Base-by-base conservation (phyloP, 306 rosid genomes). In the Comarum palustre region DNA sequence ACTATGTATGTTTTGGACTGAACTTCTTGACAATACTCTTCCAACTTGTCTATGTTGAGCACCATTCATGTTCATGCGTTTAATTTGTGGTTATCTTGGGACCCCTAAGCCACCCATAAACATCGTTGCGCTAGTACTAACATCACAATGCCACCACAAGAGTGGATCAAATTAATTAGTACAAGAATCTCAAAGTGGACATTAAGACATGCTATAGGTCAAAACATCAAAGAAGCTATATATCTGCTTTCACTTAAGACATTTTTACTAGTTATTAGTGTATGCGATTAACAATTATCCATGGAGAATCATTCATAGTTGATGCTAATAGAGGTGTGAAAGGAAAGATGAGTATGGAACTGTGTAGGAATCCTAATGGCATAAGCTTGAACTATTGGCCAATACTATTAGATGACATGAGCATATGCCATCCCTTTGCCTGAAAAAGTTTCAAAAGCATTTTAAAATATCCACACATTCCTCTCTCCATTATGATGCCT, bases 361-460 rank as follows among this genome's bases (percentile, higher is more conserved):
- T 79, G 66, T 66, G 29, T 22, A 84, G 73, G 88, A 85, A 87
- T 86, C 82, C 72, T 70, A 29, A 29, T 29, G 31, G 2, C 31
- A 29, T 29, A 86, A 78, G 79, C 81, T 79, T 74, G 75, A 77
- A 79, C 74, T 11, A 29, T 27, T 59, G 75, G 66, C 17, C 68
- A 66, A 24, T 70, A 52, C 74, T 14, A 8, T 70, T 52, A 58
- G 79, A 80, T 82, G 86, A 83, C 82, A 85, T 72, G 68, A 81
- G 82, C 86, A 77, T 36, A 52, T 82, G 83, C 71, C 7, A 14
- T 59, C 39, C 38, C 38, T 14, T 15, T 82, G 77, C 80, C 84
- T 41, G 34, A 8, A 79, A 70, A 74, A 74, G 66, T 77, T 74
- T 75, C 82, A 77, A 29, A 29, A 74, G 84, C 87, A 82, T 79